Evolutionary conservation across 129 eudicot genomes (phyloP).

Genomic region (Arctium lappa): DNA sequence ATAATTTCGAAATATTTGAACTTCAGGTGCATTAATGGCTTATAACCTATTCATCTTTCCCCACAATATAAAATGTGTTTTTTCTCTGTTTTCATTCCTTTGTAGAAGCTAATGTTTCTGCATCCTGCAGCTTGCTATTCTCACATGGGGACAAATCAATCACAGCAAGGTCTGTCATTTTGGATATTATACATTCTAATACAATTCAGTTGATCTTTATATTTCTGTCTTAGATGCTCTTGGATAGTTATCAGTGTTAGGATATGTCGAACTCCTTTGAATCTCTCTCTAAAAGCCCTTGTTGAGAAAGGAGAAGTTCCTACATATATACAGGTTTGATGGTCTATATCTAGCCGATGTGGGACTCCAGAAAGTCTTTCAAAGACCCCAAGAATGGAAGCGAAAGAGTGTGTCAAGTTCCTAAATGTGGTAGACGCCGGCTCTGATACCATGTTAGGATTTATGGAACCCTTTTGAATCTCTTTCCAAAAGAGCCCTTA

Average conservation of each 20-base stretch:
- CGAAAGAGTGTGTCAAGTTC: background rate
- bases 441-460: background rate
- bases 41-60: background rate
- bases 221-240: background rate
- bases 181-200: background rate
- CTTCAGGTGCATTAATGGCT: background rate
- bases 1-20: background rate
- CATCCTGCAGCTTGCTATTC: conserved; percentile 63
- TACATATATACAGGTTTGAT: background rate
- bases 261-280: background rate
- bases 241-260: background rate
- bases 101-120: conserved; percentile 16
- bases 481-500: background rate
- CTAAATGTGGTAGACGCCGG: background rate
- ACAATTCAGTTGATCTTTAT: background rate
- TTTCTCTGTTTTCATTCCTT: background rate
- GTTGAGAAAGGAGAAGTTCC: background rate
- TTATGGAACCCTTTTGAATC: background rate
- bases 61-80: background rate
- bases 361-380: background rate
- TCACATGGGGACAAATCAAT: conserved; percentile 45
- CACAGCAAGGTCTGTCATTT: conserved; percentile 44
- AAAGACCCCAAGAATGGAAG: background rate
- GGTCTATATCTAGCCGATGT: background rate
- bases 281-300: background rate